phyloP scores from a whole-genome alignment of 768 basidiomycete genomes.

The Rubroboletus satanas region DNA sequence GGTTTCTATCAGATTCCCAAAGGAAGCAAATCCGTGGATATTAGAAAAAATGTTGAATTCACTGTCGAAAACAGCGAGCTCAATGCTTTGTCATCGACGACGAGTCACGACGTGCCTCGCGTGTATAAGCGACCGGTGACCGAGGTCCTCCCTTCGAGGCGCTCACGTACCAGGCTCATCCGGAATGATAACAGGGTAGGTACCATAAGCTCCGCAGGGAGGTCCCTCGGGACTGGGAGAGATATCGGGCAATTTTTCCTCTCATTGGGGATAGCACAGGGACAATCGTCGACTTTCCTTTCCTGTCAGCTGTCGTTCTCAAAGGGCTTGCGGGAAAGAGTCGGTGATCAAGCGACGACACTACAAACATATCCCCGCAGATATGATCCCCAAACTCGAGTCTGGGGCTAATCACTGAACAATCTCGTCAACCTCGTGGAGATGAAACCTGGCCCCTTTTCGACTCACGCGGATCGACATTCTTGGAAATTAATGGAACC shows the following conservation, averaged over 20 bases:
- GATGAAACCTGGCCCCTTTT: not conserved
- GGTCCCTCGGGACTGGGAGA: no score
- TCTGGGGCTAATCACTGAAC: not conserved
- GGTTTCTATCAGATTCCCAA: not conserved
- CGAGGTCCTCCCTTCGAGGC: not conserved
- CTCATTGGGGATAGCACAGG: not conserved
- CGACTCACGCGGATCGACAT: not conserved
- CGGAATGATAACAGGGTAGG: not conserved
- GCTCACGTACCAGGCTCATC: not conserved
- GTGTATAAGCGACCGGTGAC: not conserved
- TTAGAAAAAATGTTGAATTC: not conserved
- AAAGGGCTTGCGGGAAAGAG: not conserved
- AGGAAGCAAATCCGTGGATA: not conserved
- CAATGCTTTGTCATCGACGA: not conserved
- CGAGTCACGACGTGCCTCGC: no score
- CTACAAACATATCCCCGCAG: not conserved
- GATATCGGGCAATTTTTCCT: not conserved
- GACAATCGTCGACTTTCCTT: not conserved
- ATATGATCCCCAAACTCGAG: not conserved
- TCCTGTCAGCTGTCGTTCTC: no score
- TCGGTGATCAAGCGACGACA: not conserved
- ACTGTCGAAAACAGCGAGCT: no score
- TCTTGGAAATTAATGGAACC: constrained; percentile 4
- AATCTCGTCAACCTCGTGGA: constrained; percentile 3
- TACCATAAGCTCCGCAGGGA: no score